phyloP scores from a whole-genome alignment of 2,329 filamentous ascomycete species.

The Pseudogymnoascus sp. region DNA sequence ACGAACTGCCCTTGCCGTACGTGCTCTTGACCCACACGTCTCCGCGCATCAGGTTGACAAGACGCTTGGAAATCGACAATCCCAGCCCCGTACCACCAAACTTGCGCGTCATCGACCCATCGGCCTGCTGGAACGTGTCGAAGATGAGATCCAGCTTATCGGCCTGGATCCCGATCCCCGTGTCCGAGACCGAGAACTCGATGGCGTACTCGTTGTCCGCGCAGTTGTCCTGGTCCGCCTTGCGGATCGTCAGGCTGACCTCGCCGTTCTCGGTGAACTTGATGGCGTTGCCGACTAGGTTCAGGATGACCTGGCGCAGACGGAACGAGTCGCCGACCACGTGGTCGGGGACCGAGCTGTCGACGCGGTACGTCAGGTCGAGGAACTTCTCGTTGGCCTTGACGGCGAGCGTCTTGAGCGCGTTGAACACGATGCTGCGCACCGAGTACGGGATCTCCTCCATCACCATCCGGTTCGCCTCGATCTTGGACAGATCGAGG shows the following conservation, averaged over 20 bases:
- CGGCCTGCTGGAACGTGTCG: conserved; percentile 97
- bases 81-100: conserved; percentile 93
- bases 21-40: conserved; percentile 93
- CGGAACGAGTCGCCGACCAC: conserved; percentile 96
- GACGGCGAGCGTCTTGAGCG: conserved; percentile 90
- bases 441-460: conserved; percentile 96
- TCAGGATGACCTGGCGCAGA: conserved; percentile 90
- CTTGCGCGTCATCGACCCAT: conserved; percentile 90
- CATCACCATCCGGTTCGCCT: conserved; percentile 96
- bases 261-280: conserved; percentile 98
- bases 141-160: conserved; percentile 97
- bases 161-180: conserved; percentile 89
- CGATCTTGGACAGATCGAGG: conserved; percentile 69
- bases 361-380: conserved; percentile 86
- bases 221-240: conserved; percentile 57
- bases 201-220: conserved; percentile 76
- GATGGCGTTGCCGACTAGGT: conserved; percentile 95
- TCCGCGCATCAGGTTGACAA: conserved; percentile 94
- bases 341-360: conserved; percentile 87
- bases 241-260: conserved; percentile 85
- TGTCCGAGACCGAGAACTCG: conserved; percentile 92
- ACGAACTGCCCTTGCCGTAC: conserved; percentile 83
- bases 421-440: conserved; percentile 91
- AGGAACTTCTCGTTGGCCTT: conserved; percentile 95
- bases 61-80: conserved; percentile 86